Evolutionary conservation across 1,284 basidiomycete genomes (phyloP), one percentile per base, ranked within the genome.

Genomic region (Pholiota adiposa): DNA sequence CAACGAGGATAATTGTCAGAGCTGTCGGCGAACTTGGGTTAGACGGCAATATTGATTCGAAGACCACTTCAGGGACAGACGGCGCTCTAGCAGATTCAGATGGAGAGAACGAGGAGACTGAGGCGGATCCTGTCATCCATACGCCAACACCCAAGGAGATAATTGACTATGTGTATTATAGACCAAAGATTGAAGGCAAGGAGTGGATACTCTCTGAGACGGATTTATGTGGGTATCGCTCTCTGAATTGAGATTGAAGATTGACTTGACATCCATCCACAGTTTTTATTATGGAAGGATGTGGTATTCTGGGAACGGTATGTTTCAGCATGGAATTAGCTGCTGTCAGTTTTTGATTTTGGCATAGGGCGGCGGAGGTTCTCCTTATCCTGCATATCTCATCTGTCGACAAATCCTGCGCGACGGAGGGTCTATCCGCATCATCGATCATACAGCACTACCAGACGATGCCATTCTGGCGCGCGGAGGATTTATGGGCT

Each of bases 241-340:
- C 29, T 25, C 18, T 51, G 21, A n/a, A 18, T 43, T 14, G 23
- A n/a, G 6, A 33, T 19, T 19, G 19, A 31, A 23, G 6, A 4
- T 25, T 38, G 27, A 7, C 25, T 23, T 21, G 11, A 23, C n/a
- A 7, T 21, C 25, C 21, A 14, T 34, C 12, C 14, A n/a, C 58
- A 81, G 79, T 79, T 56, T 82, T 79, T 70, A 78, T 83, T 36
- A 76, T 78, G 44, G 79, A 81, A 61, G 81, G 81, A 18, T 82
- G 80, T 59, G 80, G 78, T 12, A 74, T 83, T 23, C 70, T 83
- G 7, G 81, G 80, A 4, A 79, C 77, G n/a, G 68, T 68, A 57
- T 12, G 59, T 14, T 33, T 43, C 8, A 14, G 4, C 19, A 18
- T 44, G 11, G 21, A 23, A 14, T 25, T n/a, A n/a, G n/a, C 23